Evolutionary conservation across 148 eudicot species (phyloP).

Genomic region (Vaccinium macrocarpon): DNA sequence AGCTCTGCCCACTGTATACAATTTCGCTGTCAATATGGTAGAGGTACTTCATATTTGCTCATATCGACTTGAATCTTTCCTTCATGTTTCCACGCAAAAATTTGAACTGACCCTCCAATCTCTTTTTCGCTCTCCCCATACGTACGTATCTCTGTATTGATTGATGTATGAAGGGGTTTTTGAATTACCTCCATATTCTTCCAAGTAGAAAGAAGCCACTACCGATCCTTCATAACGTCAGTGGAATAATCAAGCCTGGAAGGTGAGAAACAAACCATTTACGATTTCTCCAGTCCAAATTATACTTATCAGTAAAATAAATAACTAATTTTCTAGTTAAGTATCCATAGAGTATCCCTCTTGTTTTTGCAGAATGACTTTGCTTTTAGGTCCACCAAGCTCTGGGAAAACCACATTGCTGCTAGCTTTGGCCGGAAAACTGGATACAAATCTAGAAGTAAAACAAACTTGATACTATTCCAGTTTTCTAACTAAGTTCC

Average conservation of each 20-base stretch:
- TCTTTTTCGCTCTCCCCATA: neutral
- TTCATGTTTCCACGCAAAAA: neutral
- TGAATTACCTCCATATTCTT: conserved; percentile 3
- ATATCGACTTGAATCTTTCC: neutral
- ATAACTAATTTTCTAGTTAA: neutral
- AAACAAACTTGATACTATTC: neutral
- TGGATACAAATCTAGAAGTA: neutral
- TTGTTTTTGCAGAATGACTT: neutral
- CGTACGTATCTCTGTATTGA: neutral
- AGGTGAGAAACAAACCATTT: neutral
- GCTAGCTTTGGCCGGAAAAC: conserved; percentile 3
- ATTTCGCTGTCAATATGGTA: neutral
- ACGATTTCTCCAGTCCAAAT: neutral
- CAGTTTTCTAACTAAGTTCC: neutral
- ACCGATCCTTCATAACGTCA: neutral
- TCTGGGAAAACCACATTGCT: conserved; percentile 5
- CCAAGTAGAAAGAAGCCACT: neutral
- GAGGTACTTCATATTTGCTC: neutral
- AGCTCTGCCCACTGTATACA: neutral
- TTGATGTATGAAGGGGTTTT: neutral
- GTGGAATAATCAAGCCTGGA: conserved; percentile 4
- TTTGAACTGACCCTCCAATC: neutral
- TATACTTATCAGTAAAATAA: neutral
- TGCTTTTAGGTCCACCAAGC: conserved; percentile 9
- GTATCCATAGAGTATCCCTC: neutral